Evolutionary conservation across 1,284 basidiomycete genomes (phyloP).

Genomic region (Apiotrichum porosum): DNA sequence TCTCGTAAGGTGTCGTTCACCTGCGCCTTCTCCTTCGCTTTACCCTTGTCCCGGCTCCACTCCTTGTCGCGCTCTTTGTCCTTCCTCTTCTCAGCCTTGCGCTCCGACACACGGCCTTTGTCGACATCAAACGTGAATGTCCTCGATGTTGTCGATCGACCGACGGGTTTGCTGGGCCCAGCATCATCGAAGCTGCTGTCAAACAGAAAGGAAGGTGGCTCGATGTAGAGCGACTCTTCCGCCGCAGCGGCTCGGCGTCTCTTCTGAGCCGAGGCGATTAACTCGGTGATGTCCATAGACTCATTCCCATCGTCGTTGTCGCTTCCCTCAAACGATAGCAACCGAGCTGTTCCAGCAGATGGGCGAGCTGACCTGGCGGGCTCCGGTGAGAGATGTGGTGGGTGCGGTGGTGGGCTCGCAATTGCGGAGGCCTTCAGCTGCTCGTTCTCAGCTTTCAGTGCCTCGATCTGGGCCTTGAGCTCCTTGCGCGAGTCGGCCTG

Average conservation of each 20-base stretch:
- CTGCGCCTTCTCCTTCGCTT: neutral
- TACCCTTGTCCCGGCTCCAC: neutral
- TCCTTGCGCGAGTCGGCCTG: constrained; percentile 27
- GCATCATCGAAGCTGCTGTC: neutral
- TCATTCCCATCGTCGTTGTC: no score
- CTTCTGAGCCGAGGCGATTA: neutral
- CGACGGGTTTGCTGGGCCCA: neutral
- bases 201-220: constrained; percentile 23
- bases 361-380: no score
- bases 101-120: neutral
- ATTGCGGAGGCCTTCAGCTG: no score
- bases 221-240: constrained; percentile 32
- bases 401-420: no score
- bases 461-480: constrained; percentile 23
- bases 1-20: neutral
- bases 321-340: no score
- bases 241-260: neutral
- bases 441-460: constrained; percentile 12
- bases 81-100: constrained; percentile 4
- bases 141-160: constrained; percentile 17
- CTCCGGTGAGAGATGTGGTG: no score
- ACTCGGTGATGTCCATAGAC: no score
- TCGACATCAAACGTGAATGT: constrained; percentile 22
- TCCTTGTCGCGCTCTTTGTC: neutral
- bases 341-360: no score